A percentile compares a stretch with the other conserved stretches of the same genome.
Conservation (phyloP, 2,329 filamentous ascomycete genomes). For the Niveomyces coronatus region DNA sequence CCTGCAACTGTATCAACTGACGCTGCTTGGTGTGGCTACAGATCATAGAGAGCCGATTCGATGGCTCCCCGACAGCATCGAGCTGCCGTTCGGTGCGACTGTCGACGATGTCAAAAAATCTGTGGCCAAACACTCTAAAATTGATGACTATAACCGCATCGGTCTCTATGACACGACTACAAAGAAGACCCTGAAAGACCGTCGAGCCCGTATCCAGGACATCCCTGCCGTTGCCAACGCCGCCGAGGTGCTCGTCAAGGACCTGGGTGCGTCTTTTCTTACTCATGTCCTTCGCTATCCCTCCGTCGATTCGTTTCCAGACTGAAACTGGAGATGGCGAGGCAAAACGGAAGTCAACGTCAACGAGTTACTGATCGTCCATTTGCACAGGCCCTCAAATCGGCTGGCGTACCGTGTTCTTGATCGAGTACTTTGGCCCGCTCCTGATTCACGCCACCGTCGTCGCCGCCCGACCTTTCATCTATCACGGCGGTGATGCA, state of each 20-base stretch:
- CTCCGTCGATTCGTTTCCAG: no score
- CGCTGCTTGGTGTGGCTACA: no score
- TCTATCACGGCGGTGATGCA: conserved; percentile 33
- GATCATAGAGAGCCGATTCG: conserved; percentile 41
- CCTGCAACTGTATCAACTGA: neutral
- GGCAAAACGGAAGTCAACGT: no score
- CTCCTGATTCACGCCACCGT: conserved; percentile 74
- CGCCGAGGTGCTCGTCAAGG: conserved; percentile 72
- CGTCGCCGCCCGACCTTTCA: conserved; percentile 60
- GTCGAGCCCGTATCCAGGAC: conserved; percentile 41
- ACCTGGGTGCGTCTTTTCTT: conserved; percentile 56
- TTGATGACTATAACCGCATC: conserved; percentile 50
- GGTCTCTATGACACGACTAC: conserved; percentile 50
- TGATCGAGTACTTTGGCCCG: conserved; percentile 90
- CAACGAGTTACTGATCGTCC: no score
- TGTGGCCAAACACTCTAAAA: conserved; percentile 40
- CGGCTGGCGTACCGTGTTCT: conserved; percentile 84
- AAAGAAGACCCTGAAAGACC: conserved; percentile 54
- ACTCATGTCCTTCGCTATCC: no score
- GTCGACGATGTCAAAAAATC: conserved; percentile 49
- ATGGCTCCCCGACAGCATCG: conserved; percentile 41
- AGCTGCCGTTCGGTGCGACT: conserved; percentile 39
- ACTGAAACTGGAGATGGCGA: no score
- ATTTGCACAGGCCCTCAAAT: conserved; percentile 77
- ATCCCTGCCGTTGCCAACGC: conserved; percentile 37